phyloP scores from a whole-genome alignment of 495 filamentous ascomycete genomes.

The Neurospora pannonica region DNA sequence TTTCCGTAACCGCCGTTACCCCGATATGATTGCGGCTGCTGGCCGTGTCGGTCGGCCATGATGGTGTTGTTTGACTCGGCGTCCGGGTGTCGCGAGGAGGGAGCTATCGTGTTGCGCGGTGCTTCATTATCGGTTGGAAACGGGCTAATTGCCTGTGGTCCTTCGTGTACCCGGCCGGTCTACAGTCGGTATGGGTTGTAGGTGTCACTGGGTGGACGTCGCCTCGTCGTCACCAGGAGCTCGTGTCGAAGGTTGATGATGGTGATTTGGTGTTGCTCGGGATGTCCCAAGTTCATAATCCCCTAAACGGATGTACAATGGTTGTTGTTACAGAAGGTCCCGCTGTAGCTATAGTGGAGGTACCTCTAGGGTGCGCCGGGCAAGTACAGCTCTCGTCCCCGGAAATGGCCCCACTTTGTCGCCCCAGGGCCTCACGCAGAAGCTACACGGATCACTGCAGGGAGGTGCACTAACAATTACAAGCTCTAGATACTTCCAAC shows the following conservation, averaged over 20 bases:
- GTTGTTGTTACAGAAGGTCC: neutral
- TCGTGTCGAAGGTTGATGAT: neutral
- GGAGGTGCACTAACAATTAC: neutral
- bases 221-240: neutral
- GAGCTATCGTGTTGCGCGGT: constrained; percentile 10
- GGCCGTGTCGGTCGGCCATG: constrained; percentile 36
- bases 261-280: neutral
- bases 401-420: neutral
- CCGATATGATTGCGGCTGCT: constrained; percentile 19
- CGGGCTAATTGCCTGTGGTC: neutral
- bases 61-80: neutral
- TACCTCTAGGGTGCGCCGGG: neutral
- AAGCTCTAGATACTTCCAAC: neutral
- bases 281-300: neutral
- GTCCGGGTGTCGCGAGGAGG: neutral
- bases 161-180: neutral
- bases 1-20: constrained; percentile 27
- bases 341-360: neutral
- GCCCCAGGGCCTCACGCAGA: neutral
- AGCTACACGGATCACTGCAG: neutral
- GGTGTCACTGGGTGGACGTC: neutral
- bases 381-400: neutral
- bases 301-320: neutral
- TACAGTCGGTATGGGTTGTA: neutral
- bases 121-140: constrained; percentile 12